phyloP scores from a whole-genome alignment of 208 protist species.

The Leishmania aethiopica region DNA sequence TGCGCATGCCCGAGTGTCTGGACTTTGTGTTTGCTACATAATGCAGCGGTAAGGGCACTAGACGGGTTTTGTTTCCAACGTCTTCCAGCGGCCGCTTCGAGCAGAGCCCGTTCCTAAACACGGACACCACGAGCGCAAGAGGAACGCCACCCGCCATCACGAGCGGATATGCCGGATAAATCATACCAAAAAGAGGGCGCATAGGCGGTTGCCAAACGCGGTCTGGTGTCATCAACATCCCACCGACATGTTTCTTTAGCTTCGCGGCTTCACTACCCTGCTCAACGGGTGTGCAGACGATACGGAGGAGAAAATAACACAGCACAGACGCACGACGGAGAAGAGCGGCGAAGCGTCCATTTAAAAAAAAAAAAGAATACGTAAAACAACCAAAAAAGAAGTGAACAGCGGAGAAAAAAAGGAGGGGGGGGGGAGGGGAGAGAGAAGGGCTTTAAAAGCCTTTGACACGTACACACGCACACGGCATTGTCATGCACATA shows the following conservation, averaged over 20 bases:
- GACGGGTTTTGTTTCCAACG: not conserved
- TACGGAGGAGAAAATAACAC: not conserved
- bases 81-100: not conserved
- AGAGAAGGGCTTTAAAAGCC: too few relatives aligned
- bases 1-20: not conserved
- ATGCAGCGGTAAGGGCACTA: not conserved
- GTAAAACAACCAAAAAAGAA: not conserved
- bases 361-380: not conserved
- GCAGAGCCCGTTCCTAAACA: not conserved
- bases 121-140: not conserved
- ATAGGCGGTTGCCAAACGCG: not conserved
- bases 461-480: not conserved
- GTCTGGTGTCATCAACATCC: not conserved
- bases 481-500: not conserved
- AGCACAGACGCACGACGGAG: not conserved
- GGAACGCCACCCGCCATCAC: not conserved
- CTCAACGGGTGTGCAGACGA: not conserved
- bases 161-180: not conserved
- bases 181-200: not conserved
- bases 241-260: not conserved
- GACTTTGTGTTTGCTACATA: not conserved
- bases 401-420: not conserved
- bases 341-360: not conserved
- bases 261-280: not conserved
- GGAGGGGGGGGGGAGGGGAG: too few relatives aligned